A percentile compares a stretch with the other conserved stretches of the same genome.
Evolutionary conservation across 108 stramenopile species (phyloP).

Genomic region (Hondaea fermentalgiana): DNA sequence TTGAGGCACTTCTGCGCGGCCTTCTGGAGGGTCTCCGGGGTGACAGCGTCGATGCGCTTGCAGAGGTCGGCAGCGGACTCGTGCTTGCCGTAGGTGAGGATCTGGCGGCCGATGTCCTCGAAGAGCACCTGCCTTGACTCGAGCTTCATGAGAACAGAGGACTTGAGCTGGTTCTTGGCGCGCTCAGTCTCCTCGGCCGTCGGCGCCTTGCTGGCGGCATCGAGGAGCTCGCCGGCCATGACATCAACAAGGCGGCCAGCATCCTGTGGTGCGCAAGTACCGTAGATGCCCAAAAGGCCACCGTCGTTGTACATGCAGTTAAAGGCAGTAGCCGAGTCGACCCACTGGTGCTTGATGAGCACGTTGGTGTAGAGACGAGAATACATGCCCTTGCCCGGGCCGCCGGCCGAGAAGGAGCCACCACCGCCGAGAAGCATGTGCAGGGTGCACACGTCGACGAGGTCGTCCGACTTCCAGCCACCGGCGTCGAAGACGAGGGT

Average conservation of each 20-base stretch:
- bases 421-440: conserved; percentile 77
- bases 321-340: conserved; percentile 86
- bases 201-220: conserved; percentile 59
- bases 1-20: conserved; percentile 61
- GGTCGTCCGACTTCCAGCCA: conserved; percentile 67
- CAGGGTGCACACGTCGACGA: conserved; percentile 71
- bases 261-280: conserved; percentile 48
- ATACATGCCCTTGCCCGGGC: conserved; percentile 99
- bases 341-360: conserved; percentile 72
- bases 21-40: conserved; percentile 67
- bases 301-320: conserved; percentile 70
- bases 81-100: conserved; percentile 77
- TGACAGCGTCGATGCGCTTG: conserved; percentile 80
- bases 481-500: conserved; percentile 83
- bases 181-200: conserved; percentile 72
- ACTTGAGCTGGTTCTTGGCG: conserved; percentile 94
- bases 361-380: conserved; percentile 89
- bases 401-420: conserved; percentile 91
- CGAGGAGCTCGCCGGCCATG: conserved; percentile 65
- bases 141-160: conserved; percentile 88
- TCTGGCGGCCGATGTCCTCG: conserved; percentile 94
- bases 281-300: conserved; percentile 83
- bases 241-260: conserved; percentile 57
- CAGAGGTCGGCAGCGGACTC: conserved; percentile 72
- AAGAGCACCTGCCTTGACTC: conserved; percentile 84